Evolutionary conservation across 2,329 filamentous ascomycete species (phyloP).

Genomic region (Ophiostoma sp.): DNA sequence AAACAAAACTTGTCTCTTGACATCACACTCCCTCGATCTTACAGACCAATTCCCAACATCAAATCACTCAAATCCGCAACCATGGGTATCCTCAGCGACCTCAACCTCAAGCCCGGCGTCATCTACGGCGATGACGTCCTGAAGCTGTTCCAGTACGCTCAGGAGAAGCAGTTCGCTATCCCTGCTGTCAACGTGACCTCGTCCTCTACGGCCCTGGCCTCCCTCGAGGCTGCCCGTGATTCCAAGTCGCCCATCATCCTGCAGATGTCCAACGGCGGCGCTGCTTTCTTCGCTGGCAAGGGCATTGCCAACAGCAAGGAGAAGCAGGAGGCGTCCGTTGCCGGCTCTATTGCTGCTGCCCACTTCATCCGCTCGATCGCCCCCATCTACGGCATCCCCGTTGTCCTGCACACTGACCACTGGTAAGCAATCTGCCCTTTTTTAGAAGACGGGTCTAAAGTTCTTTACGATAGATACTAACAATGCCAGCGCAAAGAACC

Average conservation of each 20-base stretch:
- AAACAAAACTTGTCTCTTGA: slow-evolving; percentile 14
- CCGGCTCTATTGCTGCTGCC: slow-evolving; percentile 79
- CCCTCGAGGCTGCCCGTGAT: slow-evolving; percentile 92
- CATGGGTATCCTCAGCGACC: slow-evolving; percentile 36
- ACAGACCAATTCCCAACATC: background rate
- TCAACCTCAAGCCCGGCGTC: slow-evolving; percentile 50
- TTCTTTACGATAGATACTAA: background rate
- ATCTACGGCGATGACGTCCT: slow-evolving; percentile 51
- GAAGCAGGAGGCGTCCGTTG: slow-evolving; percentile 83
- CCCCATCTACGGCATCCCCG: slow-evolving; percentile 80
- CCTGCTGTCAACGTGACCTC: slow-evolving; percentile 92
- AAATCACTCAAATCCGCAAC: slow-evolving; percentile 21
- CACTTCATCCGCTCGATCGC: slow-evolving; percentile 90
- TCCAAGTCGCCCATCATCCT: slow-evolving; percentile 87
- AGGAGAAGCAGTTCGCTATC: slow-evolving; percentile 82
- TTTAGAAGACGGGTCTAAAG: background rate
- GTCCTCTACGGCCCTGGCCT: slow-evolving; percentile 54
- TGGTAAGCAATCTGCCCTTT: slow-evolving; percentile 21
- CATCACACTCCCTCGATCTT: background rate
- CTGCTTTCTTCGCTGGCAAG: slow-evolving; percentile 89
- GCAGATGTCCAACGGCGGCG: slow-evolving; percentile 88
- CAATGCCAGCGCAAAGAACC: slow-evolving; percentile 84
- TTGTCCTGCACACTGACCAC: slow-evolving; percentile 93
- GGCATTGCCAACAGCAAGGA: slow-evolving; percentile 77
- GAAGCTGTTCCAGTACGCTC: slow-evolving; percentile 79